phyloP scores from a whole-genome alignment of 2,329 filamentous ascomycete species.

The Colletotrichum destructivum region DNA sequence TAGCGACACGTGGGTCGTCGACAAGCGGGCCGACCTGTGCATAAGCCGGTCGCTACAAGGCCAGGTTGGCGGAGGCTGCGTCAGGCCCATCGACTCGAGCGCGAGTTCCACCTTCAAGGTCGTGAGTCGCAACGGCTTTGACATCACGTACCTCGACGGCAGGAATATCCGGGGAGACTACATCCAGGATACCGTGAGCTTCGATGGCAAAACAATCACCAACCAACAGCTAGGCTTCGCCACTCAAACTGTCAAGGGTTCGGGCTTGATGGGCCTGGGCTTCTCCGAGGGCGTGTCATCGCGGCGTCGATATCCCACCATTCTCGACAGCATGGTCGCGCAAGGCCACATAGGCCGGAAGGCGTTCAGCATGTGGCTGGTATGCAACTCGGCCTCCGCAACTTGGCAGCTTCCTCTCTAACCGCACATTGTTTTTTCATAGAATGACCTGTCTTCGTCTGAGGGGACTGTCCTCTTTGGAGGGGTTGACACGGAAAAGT shows the following conservation, averaged over 20 bases:
- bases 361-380: conserved; percentile 79
- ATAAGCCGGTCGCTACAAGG: conserved; percentile 15
- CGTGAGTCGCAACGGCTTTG: conserved; percentile 62
- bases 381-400: conserved; percentile 44
- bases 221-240: conserved; percentile 71
- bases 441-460: conserved; percentile 61
- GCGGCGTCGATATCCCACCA: conserved; percentile 63
- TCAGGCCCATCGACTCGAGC: conserved; percentile 56
- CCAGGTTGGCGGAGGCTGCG: conserved; percentile 25
- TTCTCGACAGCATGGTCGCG: conserved; percentile 75
- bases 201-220: conserved; percentile 64
- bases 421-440: conserved; percentile 51
- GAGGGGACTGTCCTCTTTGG: conserved; percentile 82
- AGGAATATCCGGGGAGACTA: conserved; percentile 70
- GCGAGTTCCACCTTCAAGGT: conserved; percentile 65
- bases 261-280: conserved; percentile 73
- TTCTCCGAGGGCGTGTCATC: conserved; percentile 67
- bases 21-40: conserved; percentile 39
- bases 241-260: conserved; percentile 61
- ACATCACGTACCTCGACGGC: conserved; percentile 74
- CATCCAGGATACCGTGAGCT: conserved; percentile 68
- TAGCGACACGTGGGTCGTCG: conserved; percentile 75
- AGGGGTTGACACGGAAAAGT: conserved; percentile 79
- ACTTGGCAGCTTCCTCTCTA: not conserved
- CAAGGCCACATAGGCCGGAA: conserved; percentile 74